phyloP scores from a whole-genome alignment of 805 yeast species.

The Hanseniaspora lindneri region DNA sequence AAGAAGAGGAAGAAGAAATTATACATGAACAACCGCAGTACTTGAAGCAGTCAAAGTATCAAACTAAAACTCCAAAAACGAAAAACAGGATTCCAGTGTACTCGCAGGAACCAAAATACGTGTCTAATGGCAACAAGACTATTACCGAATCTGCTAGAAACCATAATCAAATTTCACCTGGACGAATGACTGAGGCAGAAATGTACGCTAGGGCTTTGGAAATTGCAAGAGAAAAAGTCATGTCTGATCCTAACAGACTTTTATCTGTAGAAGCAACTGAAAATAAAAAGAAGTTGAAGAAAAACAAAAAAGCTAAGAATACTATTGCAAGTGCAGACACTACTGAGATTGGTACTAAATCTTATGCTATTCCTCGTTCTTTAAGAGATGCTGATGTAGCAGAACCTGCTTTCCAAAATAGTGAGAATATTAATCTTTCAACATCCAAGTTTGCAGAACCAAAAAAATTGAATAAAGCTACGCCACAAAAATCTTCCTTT shows the following conservation, averaged over 20 bases:
- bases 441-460: background rate
- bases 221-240: constrained; percentile 38
- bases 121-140: background rate
- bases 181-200: constrained; percentile 34
- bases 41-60: background rate
- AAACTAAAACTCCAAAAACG: background rate
- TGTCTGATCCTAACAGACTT: constrained; percentile 6
- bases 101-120: background rate
- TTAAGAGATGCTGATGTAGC: background rate
- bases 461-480: background rate
- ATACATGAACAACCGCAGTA: background rate
- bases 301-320: background rate
- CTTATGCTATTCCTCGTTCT: background rate
- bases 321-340: background rate
- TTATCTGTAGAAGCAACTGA: background rate
- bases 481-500: background rate
- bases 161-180: constrained; percentile 6
- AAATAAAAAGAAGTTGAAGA: background rate
- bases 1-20: constrained; percentile 1
- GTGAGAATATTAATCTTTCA: background rate
- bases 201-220: constrained; percentile 47
- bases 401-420: background rate
- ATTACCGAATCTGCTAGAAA: background rate
- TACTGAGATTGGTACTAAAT: background rate
- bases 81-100: background rate